Evolutionary conservation across 1,139 yeast species (phyloP).

Genomic region (Yamadazyma buinensis): DNA sequence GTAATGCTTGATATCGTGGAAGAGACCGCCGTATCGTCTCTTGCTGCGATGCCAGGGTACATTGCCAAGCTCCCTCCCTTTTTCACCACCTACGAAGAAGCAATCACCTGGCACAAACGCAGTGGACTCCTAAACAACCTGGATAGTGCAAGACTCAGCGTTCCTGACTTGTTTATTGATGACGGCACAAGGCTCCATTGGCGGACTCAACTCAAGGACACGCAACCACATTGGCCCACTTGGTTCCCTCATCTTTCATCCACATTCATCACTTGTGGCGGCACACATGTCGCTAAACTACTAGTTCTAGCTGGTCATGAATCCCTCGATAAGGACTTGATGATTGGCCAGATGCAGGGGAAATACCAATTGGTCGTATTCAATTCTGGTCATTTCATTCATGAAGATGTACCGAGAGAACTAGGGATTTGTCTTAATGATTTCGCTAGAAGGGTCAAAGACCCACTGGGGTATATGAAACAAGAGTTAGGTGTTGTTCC

Average conservation of each 20-base stretch:
- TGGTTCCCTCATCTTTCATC: slow-evolving; percentile 81
- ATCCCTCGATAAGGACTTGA: slow-evolving; percentile 74
- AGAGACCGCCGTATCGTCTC: slow-evolving; percentile 77
- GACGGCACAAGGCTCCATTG: slow-evolving; percentile 35
- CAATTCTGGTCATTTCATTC: slow-evolving; percentile 83
- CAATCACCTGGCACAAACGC: slow-evolving; percentile 76
- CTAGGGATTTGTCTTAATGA: slow-evolving; percentile 55
- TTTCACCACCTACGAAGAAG: slow-evolving; percentile 52
- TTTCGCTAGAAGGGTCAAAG: slow-evolving; percentile 44
- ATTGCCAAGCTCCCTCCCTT: slow-evolving; percentile 56
- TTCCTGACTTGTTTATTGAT: slow-evolving; percentile 57
- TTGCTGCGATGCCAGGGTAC: slow-evolving; percentile 63
- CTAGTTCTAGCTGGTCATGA: slow-evolving; percentile 89
- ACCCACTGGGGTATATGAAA: slow-evolving; percentile 33
- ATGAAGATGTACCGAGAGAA: slow-evolving; percentile 79
- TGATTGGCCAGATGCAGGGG: slow-evolving; percentile 97
- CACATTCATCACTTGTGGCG: slow-evolving; percentile 46
- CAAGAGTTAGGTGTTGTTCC: slow-evolving; percentile 41
- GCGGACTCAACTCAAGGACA: slow-evolving; percentile 58
- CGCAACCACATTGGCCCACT: slow-evolving; percentile 68
- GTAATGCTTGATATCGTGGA: slow-evolving; percentile 89
- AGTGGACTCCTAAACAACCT: slow-evolving; percentile 49
- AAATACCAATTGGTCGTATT: slow-evolving; percentile 86
- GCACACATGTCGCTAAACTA: slow-evolving; percentile 51
- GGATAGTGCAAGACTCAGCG: slow-evolving; percentile 68